A percentile compares a stretch with the other conserved stretches of the same genome.
These are phyloP conservation scores for Termitomyces sp. DNA, from an alignment of 768 basidiomycete species.

Conservation along the genomic window DNA sequence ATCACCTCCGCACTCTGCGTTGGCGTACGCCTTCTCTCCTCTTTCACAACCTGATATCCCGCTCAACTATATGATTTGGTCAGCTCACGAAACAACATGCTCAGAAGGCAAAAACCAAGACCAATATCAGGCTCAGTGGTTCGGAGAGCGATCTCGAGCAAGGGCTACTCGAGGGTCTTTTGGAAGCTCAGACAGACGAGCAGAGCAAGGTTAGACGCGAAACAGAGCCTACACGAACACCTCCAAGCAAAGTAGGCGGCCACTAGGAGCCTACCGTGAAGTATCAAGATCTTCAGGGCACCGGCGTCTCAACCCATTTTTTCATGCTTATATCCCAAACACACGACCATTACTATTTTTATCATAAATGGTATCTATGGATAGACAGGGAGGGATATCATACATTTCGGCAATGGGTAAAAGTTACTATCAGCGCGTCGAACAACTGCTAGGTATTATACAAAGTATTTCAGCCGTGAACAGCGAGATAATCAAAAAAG, in stretches of 20 bases:
- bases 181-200: neutral
- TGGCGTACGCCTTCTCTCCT: slow-evolving; percentile 41
- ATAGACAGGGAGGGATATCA: neutral
- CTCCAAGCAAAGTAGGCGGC: neutral
- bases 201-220: neutral
- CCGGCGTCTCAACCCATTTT: too few relatives aligned
- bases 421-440: neutral
- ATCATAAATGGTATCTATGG: neutral
- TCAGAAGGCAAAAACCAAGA: slow-evolving; percentile 4
- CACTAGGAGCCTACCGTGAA: neutral
- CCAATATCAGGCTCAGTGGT: slow-evolving; percentile 5
- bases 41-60: neutral
- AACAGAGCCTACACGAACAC: neutral
- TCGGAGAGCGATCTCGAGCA: slow-evolving; percentile 12
- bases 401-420: neutral
- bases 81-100: slow-evolving; percentile 11
- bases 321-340: neutral
- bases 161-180: slow-evolving; percentile 9
- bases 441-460: neutral
- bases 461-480: neutral
- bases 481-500: neutral
- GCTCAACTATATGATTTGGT: neutral
- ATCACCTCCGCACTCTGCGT: slow-evolving; percentile 60
- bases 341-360: neutral
- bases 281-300: neutral